These are phyloP conservation scores for Phytophthora capsici DNA, from an alignment of 352 stramenopile genomes.

Conservation along the genomic window DNA sequence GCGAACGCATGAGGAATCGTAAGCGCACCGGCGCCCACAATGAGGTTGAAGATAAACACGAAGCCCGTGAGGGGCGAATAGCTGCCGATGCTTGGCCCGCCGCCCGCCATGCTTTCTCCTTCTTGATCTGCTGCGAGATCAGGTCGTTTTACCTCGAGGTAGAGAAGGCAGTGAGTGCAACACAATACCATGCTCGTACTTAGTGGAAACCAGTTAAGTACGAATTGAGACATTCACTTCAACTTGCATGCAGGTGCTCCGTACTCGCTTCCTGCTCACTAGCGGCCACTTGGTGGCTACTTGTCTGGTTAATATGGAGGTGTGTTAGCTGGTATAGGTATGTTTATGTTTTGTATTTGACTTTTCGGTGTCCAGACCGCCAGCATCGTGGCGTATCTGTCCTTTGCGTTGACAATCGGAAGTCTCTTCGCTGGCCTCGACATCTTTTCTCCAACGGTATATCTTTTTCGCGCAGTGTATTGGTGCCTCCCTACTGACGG, in stretches of 20 bases:
- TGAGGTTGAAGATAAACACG: conserved; percentile 93
- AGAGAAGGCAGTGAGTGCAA: conserved; percentile 2
- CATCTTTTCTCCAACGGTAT: conserved; percentile 56
- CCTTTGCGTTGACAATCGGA: conserved; percentile 46
- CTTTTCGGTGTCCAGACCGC: conserved; percentile 18
- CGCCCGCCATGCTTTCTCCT: conserved; percentile 51
- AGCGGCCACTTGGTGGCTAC: conserved; percentile 65
- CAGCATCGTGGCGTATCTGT: conserved; percentile 41
- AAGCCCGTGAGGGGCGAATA: conserved; percentile 90
- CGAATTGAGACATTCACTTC: conserved; percentile 17
- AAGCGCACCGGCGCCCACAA: conserved; percentile 85
- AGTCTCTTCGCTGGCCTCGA: conserved; percentile 57
- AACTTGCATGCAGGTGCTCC: conserved; percentile 34
- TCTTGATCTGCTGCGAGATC: conserved; percentile 8
- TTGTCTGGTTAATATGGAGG: conserved; percentile 37
- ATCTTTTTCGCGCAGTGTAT: background rate
- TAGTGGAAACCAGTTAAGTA: conserved; percentile 11
- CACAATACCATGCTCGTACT: conserved; percentile 21
- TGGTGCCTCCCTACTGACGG: background rate
- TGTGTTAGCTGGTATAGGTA: background rate
- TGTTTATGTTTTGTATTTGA: background rate
- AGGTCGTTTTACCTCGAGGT: conserved; percentile 1
- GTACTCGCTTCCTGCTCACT: conserved; percentile 64
- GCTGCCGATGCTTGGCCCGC: conserved; percentile 58
- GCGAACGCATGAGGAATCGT: conserved; percentile 88